Evolutionary conservation across 2,329 filamentous ascomycete genomes (phyloP).

Genomic region (Parafenestella ontariensis): DNA sequence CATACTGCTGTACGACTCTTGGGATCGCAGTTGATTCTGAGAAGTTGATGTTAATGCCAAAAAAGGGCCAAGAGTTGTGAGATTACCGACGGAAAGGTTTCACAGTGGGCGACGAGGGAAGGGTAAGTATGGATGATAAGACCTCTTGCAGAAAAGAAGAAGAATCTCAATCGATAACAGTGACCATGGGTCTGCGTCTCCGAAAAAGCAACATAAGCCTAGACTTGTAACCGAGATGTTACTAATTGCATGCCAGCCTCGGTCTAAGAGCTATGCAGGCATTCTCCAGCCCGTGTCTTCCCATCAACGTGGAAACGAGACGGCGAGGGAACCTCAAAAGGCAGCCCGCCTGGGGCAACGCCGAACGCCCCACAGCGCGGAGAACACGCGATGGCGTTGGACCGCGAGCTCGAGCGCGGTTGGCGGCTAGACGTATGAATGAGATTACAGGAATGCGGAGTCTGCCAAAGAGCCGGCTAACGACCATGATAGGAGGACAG

Average conservation of each 20-base stretch:
- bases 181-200: background rate
- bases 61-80: background rate
- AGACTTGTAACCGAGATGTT: background rate
- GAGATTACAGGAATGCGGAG: background rate
- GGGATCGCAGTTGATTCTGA: background rate
- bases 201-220: background rate
- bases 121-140: background rate
- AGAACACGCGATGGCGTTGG: background rate
- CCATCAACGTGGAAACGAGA: background rate
- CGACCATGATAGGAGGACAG: background rate
- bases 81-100: background rate
- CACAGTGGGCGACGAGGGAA: background rate
- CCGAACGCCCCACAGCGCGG: background rate
- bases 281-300: background rate
- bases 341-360: background rate
- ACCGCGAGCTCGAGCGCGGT: background rate
- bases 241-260: background rate
- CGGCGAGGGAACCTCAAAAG: background rate
- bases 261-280: background rate
- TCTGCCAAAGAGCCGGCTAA: background rate
- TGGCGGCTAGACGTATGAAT: background rate
- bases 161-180: background rate
- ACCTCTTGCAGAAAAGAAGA: background rate
- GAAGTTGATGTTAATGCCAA: background rate
- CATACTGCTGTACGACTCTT: slow-evolving; percentile 1